Percentiles rank a stretch among this genome's conserved stretches.
These are phyloP conservation scores for Austroboletus niveus DNA, from an alignment of 1,284 basidiomycete species.

Conservation along the genomic window DNA sequence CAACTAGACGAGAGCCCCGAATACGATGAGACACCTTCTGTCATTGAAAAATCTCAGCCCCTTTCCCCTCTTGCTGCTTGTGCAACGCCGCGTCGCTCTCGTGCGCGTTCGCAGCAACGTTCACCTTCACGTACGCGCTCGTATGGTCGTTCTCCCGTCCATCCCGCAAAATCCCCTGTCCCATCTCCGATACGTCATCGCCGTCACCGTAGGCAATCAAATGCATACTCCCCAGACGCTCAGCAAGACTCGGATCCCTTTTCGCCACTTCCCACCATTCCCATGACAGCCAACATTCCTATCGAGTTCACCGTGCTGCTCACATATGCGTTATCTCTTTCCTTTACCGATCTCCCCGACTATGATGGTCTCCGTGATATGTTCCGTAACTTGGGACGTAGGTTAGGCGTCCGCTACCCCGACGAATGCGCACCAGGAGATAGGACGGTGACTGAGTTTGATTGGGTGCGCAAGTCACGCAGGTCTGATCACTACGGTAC, in stretches of 20 bases:
- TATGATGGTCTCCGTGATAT: constrained; percentile 83
- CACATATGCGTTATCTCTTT: constrained; percentile 81
- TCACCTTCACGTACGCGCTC: constrained; percentile 14
- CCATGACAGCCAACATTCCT: constrained; percentile 81
- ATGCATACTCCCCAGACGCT: constrained; percentile 17
- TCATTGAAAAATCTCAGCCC: constrained; percentile 18
- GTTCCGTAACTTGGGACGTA: constrained; percentile 64
- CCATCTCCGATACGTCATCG: constrained; percentile 18
- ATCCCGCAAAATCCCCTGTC: not conserved
- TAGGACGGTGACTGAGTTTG: constrained; percentile 21
- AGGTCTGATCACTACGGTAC: constrained; percentile 10
- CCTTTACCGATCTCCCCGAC: constrained; percentile 90
- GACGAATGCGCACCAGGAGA: constrained; percentile 52
- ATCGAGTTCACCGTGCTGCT: constrained; percentile 88
- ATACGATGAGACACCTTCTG: constrained; percentile 8
- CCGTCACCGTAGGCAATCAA: constrained; percentile 18
- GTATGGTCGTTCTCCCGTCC: constrained; percentile 7
- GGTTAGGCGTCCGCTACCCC: constrained; percentile 50
- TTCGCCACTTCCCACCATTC: constrained; percentile 26
- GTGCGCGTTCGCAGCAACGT: constrained; percentile 21
- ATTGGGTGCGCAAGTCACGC: constrained; percentile 27
- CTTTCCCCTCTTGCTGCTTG: constrained; percentile 7
- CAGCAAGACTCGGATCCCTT: constrained; percentile 9
- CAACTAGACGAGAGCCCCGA: constrained; percentile 12
- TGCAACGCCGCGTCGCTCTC: constrained; percentile 13